phyloP scores from a whole-genome alignment of 768 basidiomycete species.

The Saitozyma podzolica region DNA sequence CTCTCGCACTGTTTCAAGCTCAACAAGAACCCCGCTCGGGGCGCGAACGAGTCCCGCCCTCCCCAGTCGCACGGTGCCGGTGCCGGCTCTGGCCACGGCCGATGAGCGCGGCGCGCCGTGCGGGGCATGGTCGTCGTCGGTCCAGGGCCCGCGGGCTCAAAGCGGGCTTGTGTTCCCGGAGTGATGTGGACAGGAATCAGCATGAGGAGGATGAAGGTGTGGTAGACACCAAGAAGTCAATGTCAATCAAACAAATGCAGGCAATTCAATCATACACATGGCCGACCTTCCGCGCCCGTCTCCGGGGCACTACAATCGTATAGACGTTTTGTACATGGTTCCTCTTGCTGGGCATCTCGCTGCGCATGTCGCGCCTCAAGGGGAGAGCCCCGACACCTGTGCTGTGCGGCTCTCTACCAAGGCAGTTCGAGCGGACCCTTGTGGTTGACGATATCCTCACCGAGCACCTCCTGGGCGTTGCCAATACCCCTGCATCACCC shows the following conservation, averaged over 20 bases:
- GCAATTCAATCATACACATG: background rate
- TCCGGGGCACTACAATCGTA: background rate
- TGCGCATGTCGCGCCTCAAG: too few relatives aligned
- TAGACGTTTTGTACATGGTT: background rate
- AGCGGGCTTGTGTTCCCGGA: background rate
- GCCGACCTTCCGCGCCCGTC: background rate
- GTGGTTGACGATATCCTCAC: slow-evolving; percentile 11
- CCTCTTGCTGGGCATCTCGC: too few relatives aligned
- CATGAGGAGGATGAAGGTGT: background rate
- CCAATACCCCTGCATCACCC: slow-evolving; percentile 53
- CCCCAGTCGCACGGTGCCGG: slow-evolving; percentile 16
- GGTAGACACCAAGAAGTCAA: background rate
- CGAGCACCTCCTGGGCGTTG: slow-evolving; percentile 27
- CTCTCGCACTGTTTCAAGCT: slow-evolving; percentile 24
- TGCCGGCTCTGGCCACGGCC: slow-evolving; percentile 18
- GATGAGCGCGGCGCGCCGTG: slow-evolving; percentile 13
- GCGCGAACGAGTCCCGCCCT: slow-evolving; percentile 21
- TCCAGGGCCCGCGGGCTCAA: too few relatives aligned
- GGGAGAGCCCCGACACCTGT: too few relatives aligned
- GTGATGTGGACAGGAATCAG: background rate
- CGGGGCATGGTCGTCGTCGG: too few relatives aligned
- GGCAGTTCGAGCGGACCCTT: slow-evolving; percentile 22
- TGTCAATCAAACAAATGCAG: background rate
- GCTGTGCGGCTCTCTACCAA: slow-evolving; percentile 10
- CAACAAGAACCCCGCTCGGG: slow-evolving; percentile 39